Percentiles rank a stretch among this genome's conserved stretches.
These are phyloP conservation scores for Venturiaceae sp. DNA, from an alignment of 2,329 filamentous ascomycete genomes.

Conservation along the genomic window DNA sequence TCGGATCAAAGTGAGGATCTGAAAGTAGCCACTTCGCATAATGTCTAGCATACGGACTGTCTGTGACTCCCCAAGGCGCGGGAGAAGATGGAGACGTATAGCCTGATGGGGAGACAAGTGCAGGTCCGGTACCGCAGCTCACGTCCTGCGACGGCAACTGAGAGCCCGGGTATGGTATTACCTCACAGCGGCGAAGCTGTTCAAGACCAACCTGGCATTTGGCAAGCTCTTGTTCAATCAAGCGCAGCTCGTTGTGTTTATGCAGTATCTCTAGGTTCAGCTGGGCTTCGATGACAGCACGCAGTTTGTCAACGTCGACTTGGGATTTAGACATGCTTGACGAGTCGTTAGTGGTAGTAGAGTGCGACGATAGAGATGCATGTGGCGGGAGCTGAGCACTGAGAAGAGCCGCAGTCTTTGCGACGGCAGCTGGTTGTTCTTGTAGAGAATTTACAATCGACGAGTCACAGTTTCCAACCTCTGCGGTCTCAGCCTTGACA, in stretches of 20 bases:
- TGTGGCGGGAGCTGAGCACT: background rate
- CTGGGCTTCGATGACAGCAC: constrained; percentile 71
- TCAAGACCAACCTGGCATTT: constrained; percentile 92
- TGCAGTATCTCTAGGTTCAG: constrained; percentile 85
- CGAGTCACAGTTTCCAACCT: background rate
- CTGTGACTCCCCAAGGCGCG: constrained; percentile 79
- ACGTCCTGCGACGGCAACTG: constrained; percentile 58
- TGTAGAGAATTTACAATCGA: background rate
- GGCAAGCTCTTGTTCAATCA: constrained; percentile 92
- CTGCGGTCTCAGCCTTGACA: background rate
- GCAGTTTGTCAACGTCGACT: constrained; percentile 41
- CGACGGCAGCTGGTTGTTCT: background rate
- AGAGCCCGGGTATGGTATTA: constrained; percentile 79
- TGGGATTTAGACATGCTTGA: constrained; percentile 13
- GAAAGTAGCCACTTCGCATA: constrained; percentile 93
- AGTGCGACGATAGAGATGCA: constrained; percentile 11
- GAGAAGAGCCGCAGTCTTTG: background rate
- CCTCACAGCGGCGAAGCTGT: constrained; percentile 81
- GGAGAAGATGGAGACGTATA: constrained; percentile 65
- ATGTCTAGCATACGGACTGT: constrained; percentile 89
- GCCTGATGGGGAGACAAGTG: constrained; percentile 52
- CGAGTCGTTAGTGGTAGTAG: constrained; percentile 16
- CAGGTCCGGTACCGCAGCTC: constrained; percentile 63
- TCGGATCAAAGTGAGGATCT: constrained; percentile 69
- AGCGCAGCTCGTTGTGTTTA: constrained; percentile 87